Percentiles rank a stretch among this genome's conserved stretches.
Evolutionary conservation across 2,329 filamentous ascomycete species (phyloP).

Genomic region (Pseudocercospora crystallina): DNA sequence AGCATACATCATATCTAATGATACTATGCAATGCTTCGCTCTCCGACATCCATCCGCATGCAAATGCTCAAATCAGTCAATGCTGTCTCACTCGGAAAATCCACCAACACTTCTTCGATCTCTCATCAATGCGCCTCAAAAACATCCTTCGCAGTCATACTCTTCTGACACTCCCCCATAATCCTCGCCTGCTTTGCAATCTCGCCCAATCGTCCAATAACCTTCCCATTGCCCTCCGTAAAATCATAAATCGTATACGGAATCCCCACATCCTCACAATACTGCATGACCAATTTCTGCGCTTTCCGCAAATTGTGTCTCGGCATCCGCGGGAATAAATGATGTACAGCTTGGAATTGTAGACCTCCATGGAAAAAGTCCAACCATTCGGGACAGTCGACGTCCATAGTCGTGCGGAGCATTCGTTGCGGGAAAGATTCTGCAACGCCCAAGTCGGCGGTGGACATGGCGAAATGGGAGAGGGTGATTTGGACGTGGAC

Average conservation of each 20-base stretch:
- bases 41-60: no score
- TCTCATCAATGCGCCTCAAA: conserved; percentile 30
- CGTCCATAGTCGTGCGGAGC: conserved; percentile 71
- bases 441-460: conserved; percentile 60
- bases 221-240: conserved; percentile 61
- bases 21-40: no score
- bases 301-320: conserved; percentile 65
- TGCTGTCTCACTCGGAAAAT: no score
- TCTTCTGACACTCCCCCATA: conserved; percentile 55
- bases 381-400: conserved; percentile 69
- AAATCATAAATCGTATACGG: conserved; percentile 64
- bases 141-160: conserved; percentile 29
- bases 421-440: conserved; percentile 70
- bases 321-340: conserved; percentile 67
- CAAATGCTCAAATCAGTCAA: no score
- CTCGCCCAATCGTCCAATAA: conserved; percentile 56
- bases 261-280: conserved; percentile 64
- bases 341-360: conserved; percentile 72
- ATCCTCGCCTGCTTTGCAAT: conserved; percentile 62
- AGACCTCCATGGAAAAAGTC: conserved; percentile 72
- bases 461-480: conserved; percentile 72
- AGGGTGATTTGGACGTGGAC: conserved; percentile 72
- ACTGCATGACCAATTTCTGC: conserved; percentile 61
- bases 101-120: not conserved
- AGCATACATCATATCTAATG: no score